Conservation (phyloP, 169 alveolate genomes). For the Plasmodium falciparum region DNA sequence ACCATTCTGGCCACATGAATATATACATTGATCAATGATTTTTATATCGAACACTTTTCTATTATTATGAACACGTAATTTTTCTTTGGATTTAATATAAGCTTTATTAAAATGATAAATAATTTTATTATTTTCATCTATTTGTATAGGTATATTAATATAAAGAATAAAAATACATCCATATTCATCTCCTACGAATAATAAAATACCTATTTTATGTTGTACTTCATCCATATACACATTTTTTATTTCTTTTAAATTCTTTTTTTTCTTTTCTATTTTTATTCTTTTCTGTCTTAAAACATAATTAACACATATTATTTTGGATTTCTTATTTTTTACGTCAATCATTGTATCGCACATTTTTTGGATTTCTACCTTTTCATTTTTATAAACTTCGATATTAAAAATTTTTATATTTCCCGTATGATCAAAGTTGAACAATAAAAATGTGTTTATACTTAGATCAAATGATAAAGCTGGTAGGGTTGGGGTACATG, state of each 20-base stretch:
- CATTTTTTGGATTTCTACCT: not conserved
- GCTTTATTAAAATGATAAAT: conserved; percentile 29
- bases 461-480: too few relatives aligned
- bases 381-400: not conserved
- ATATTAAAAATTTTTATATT: conserved; percentile 21
- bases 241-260: not conserved
- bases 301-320: conserved; percentile 48
- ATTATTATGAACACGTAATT: conserved; percentile 61
- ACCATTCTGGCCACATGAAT: conserved; percentile 74
- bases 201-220: conserved; percentile 22
- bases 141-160: conserved; percentile 36
- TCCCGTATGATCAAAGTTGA: conserved; percentile 51
- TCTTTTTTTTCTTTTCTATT: too few relatives aligned
- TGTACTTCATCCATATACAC: too few relatives aligned
- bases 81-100: conserved; percentile 17
- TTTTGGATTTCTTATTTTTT: conserved; percentile 63
- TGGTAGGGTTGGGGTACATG: too few relatives aligned
- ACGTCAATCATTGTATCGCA: conserved; percentile 50
- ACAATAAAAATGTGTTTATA: conserved; percentile 6
- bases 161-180: conserved; percentile 70
- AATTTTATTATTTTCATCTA: not conserved
- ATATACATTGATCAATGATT: conserved; percentile 45
- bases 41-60: conserved; percentile 71
- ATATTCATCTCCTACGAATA: conserved; percentile 71
- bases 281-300: conserved; percentile 24